Conservation (phyloP, 176 grass and related monocot genomes). For the Echinochloa phyllopogon region DNA sequence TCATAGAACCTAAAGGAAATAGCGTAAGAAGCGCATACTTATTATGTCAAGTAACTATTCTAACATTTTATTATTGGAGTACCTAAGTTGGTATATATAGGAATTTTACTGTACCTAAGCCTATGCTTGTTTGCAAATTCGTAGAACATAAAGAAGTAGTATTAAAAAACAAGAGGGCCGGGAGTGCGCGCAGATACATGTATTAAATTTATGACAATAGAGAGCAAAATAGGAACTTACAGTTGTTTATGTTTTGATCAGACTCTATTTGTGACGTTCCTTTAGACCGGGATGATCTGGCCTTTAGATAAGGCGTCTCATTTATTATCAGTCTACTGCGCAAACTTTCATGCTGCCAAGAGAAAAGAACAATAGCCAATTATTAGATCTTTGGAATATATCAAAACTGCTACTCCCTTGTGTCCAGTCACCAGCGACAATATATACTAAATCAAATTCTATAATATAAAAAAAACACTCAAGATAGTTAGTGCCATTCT, state of each 20-base stretch:
- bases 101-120: not conserved
- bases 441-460: too few relatives aligned
- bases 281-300: not conserved
- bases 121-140: not conserved
- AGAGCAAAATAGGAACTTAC: not conserved
- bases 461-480: too few relatives aligned
- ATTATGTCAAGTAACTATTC: not conserved
- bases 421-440: not conserved
- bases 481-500: too few relatives aligned
- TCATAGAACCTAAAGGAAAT: not conserved
- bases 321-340: not conserved
- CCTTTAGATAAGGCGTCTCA: not conserved
- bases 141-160: not conserved
- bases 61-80: not conserved
- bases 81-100: not conserved
- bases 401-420: not conserved
- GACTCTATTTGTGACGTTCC: not conserved
- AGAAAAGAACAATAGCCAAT: not conserved
- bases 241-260: not conserved
- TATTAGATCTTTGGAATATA: not conserved
- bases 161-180: not conserved
- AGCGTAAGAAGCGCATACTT: not conserved
- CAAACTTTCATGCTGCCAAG: slow-evolving; percentile 16
- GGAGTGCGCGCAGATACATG: fast-evolving
- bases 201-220: not conserved